A percentile compares a stretch with the other conserved stretches of the same genome.
Conservation (phyloP, 148 eudicot genomes). For the Polygonum maritimum region DNA sequence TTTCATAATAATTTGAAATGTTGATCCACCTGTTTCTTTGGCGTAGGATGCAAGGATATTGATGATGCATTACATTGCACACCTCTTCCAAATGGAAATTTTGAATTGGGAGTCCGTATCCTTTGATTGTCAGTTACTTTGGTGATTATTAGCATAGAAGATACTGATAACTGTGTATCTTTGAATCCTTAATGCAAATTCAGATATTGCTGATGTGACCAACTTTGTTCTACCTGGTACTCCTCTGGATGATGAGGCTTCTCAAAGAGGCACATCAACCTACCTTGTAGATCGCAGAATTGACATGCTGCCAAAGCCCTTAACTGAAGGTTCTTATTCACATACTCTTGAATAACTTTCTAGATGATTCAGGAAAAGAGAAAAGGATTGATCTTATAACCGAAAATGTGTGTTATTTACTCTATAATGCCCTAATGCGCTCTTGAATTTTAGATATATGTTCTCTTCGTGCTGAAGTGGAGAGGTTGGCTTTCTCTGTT, state of each 20-base stretch:
- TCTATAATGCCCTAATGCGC: background rate
- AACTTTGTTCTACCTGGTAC: conserved; percentile 96
- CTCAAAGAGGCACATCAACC: conserved; percentile 94
- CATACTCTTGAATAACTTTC: background rate
- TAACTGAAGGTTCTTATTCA: conserved; percentile 70
- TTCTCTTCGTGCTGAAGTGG: conserved; percentile 90
- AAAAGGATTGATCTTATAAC: background rate
- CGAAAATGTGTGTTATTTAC: background rate
- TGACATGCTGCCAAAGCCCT: conserved; percentile 99
- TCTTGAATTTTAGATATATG: conserved; percentile 66
- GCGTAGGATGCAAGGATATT: conserved; percentile 91
- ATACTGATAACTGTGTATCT: background rate
- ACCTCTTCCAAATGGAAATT: conserved; percentile 79
- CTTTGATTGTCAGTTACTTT: conserved; percentile 13
- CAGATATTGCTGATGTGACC: conserved; percentile 98
- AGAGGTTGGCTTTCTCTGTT: conserved; percentile 93
- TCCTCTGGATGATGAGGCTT: conserved; percentile 87
- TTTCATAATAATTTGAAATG: background rate
- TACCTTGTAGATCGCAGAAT: conserved; percentile 95
- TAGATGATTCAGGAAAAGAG: conserved; percentile 1
- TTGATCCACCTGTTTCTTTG: background rate
- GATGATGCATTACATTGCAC: conserved; percentile 97
- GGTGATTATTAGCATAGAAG: background rate
- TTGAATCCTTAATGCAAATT: conserved; percentile 32
- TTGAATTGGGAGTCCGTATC: conserved; percentile 99